These are phyloP conservation scores for Solanum pennellii DNA, from an alignment of 257 asterid genomes.

Conservation along the genomic window DNA sequence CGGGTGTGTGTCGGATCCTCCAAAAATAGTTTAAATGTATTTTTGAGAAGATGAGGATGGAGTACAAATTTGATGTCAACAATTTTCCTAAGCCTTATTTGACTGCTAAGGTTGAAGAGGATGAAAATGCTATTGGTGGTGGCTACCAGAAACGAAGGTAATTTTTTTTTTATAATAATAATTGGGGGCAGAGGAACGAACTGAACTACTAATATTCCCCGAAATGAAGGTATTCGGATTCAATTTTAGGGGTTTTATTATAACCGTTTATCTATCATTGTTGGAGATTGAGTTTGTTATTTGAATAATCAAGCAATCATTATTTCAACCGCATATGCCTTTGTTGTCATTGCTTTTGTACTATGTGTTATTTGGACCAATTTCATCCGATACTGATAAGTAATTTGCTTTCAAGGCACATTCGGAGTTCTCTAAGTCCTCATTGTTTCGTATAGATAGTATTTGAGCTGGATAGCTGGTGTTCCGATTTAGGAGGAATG, in stretches of 20 bases:
- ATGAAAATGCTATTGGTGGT: constrained; percentile 54
- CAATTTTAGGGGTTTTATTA: not conserved
- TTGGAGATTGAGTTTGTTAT: not conserved
- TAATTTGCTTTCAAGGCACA: not conserved
- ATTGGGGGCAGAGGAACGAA: not conserved
- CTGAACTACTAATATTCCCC: not conserved
- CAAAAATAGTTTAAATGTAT: too few species aligned
- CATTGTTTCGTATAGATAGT: not conserved
- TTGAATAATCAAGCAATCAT: not conserved
- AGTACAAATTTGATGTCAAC: constrained; percentile 43
- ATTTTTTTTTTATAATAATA: too few species aligned
- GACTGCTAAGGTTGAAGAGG: constrained; percentile 49
- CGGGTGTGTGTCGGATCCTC: too few species aligned
- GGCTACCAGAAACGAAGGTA: constrained; percentile 65
- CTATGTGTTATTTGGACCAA: not conserved
- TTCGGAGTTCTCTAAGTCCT: not conserved
- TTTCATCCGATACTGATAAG: not conserved
- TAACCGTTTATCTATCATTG: not conserved
- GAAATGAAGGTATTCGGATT: not conserved
- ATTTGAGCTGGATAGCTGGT: not conserved
- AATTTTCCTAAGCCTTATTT: constrained; percentile 72
- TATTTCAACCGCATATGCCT: not conserved
- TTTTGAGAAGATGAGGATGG: constrained; percentile 63
- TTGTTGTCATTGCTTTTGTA: not conserved
- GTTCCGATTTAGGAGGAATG: not conserved